Percentiles rank a stretch among this genome's conserved stretches.
These are phyloP conservation scores for Salvia rosmarinus DNA, from an alignment of 257 asterid species.

Conservation along the genomic window DNA sequence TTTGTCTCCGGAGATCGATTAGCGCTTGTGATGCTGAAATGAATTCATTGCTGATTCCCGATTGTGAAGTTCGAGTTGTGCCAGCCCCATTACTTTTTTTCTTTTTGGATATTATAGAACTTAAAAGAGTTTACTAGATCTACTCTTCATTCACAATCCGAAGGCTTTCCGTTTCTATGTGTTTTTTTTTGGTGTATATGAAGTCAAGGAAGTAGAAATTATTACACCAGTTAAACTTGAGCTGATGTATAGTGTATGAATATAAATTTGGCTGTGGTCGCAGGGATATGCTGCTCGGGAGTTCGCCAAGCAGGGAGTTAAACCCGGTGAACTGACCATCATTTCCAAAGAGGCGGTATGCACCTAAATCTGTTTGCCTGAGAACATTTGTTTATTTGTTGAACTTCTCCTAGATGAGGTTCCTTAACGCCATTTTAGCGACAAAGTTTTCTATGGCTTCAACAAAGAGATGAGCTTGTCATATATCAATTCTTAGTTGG, in stretches of 20 bases:
- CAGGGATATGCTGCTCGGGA: constrained; percentile 99
- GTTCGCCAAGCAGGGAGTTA: constrained; percentile 87
- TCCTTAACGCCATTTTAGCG: not conserved
- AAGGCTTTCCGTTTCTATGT: not conserved
- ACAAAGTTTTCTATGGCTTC: not conserved
- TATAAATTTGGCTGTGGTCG: constrained; percentile 27
- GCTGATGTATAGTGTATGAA: not conserved
- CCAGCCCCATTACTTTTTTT: not conserved
- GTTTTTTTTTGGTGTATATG: not conserved
- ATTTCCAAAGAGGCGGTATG: constrained; percentile 97
- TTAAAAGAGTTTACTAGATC: constrained; percentile 9
- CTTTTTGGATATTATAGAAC: not conserved
- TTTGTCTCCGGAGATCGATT: not conserved
- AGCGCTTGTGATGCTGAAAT: not conserved
- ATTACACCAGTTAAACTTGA: constrained; percentile 6
- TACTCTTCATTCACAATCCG: not conserved
- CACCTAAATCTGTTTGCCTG: not conserved
- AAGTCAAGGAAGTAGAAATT: constrained; percentile 9
- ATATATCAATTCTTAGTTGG: constrained; percentile 10
- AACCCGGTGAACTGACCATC: constrained; percentile 83
- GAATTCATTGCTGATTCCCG: not conserved
- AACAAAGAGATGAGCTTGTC: constrained; percentile 10
- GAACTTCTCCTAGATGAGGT: not conserved
- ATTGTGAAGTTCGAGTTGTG: constrained; percentile 18
- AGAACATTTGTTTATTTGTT: not conserved